phyloP scores from a whole-genome alignment of 768 basidiomycete genomes.

The Candolleomyces eurysporus region DNA sequence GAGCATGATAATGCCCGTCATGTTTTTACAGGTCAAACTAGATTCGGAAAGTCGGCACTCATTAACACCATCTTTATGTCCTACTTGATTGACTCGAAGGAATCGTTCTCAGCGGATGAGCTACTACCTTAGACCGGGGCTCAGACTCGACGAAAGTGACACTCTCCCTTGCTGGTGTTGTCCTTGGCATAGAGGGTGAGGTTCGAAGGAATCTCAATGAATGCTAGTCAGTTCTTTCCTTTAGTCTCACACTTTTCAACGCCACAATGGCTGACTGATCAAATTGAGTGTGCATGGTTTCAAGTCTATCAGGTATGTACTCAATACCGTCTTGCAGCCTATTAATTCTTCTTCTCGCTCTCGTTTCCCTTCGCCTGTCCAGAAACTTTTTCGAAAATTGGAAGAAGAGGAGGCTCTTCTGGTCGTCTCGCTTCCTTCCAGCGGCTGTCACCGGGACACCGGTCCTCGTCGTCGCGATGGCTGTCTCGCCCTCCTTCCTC shows the following conservation, averaged over 20 bases:
- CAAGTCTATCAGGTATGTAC: conserved; percentile 91
- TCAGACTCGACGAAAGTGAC: conserved; percentile 81
- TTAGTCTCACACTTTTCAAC: neutral
- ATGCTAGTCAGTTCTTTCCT: conserved; percentile 67
- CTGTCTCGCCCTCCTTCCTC: too few relatives aligned
- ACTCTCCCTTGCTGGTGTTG: conserved; percentile 77
- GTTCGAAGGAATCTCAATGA: conserved; percentile 65
- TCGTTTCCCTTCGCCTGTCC: too few relatives aligned
- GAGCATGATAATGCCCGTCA: neutral
- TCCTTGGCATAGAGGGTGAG: conserved; percentile 79
- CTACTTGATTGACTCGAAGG: conserved; percentile 97
- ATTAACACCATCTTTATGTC: conserved; percentile 99
- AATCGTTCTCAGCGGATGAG: conserved; percentile 82
- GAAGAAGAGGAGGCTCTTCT: too few relatives aligned
- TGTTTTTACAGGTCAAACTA: conserved; percentile 77
- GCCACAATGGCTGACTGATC: conserved; percentile 1
- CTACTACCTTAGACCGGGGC: conserved; percentile 82
- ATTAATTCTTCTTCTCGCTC: conserved; percentile 21
- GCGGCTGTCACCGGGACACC: too few relatives aligned
- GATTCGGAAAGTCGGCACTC: conserved; percentile 96
- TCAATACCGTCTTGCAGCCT: conserved; percentile 49
- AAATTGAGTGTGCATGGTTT: conserved; percentile 69
- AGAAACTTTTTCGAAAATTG: too few relatives aligned
- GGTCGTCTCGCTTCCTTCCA: too few relatives aligned
- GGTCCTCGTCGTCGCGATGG: too few relatives aligned